Evolutionary conservation across 2,329 filamentous ascomycete species (phyloP), one percentile per base, ranked within the genome.

Genomic region (Annulohypoxylon truncatum): DNA sequence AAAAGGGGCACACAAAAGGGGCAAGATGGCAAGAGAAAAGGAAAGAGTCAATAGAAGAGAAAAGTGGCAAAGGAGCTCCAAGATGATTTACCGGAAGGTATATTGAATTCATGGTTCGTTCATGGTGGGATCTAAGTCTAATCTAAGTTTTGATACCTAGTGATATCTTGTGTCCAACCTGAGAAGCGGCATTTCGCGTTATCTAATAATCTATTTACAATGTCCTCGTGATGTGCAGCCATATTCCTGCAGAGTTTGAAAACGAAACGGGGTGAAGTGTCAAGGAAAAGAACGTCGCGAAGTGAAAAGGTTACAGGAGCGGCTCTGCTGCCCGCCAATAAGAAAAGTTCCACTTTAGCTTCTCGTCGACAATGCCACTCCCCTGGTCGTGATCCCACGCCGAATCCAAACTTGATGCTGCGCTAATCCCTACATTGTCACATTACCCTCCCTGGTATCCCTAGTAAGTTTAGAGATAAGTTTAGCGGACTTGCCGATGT

Each of bases 121-220:
- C 55, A 61, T 61, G 58, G 61, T 61, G 61, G 61, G 61, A 70
- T 68, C 61, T 68, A 66, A 68, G 59, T 70, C 67, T 70, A 70
- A 59, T 69, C 65, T 68, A 68, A 66, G 64, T 64, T 66, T 68
- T 63, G 54, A 62, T 67, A 66, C 55, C 55, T 63, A 59, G 57
- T 40, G 61, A 59, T 68, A 68, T 68, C 57, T 64, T 64, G 53
- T 52, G 24, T 68, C 61, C 61, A 63, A 58, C 67, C 58, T 60
- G 64, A 67, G 63, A 64, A 69, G 67, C 61, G 65, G 67, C 64
- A 63, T 51, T 64, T 67, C 67, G 61, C 50, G 40, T 60, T 60
- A 65, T 58, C 55, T 42, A 61, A 58, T 61, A 61, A 56, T 65
- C 54, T 69, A 69, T 69, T 44, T 69, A 67, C 67, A 69, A 13